These are phyloP conservation scores for Trifolium subterraneum DNA, from an alignment of 306 rosid species.

Conservation along the genomic window DNA sequence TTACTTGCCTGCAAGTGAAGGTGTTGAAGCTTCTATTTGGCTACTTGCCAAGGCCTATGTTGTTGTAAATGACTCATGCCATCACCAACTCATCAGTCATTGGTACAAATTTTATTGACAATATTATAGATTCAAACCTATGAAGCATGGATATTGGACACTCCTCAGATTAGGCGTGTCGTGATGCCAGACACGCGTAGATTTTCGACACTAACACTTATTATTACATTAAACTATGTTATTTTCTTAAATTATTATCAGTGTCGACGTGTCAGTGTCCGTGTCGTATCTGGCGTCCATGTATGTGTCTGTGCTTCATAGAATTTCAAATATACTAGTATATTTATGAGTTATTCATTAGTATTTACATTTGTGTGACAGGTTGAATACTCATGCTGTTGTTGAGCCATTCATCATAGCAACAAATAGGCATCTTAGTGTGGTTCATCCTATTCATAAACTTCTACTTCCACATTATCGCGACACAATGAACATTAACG, in stretches of 20 bases:
- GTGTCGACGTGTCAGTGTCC: no score
- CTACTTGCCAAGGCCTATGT: constrained; percentile 77
- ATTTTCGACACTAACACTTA: no score
- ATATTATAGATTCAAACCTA: neutral
- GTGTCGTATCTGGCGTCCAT: no score
- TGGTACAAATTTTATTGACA: constrained; percentile 47
- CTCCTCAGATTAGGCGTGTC: no score
- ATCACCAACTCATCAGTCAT: constrained; percentile 75
- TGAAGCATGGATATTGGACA: no score
- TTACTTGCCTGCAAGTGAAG: constrained; percentile 57
- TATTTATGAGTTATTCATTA: neutral
- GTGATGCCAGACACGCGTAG: no score
- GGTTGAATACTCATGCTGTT: constrained; percentile 80
- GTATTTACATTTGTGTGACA: constrained; percentile 23
- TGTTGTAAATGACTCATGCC: constrained; percentile 66
- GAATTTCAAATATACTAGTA: neutral
- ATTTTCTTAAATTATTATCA: no score
- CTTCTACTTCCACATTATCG: constrained; percentile 49
- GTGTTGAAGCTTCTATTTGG: constrained; percentile 65
- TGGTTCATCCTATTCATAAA: constrained; percentile 50
- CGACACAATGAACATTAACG: constrained; percentile 52
- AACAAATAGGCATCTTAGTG: constrained; percentile 51
- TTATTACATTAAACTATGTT: no score
- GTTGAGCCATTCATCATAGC: constrained; percentile 66
- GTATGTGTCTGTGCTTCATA: neutral